A percentile compares a stretch with the other conserved stretches of the same genome.
Conservation (phyloP, 1,284 basidiomycete genomes). For the Ganoderma leucocontextum region DNA sequence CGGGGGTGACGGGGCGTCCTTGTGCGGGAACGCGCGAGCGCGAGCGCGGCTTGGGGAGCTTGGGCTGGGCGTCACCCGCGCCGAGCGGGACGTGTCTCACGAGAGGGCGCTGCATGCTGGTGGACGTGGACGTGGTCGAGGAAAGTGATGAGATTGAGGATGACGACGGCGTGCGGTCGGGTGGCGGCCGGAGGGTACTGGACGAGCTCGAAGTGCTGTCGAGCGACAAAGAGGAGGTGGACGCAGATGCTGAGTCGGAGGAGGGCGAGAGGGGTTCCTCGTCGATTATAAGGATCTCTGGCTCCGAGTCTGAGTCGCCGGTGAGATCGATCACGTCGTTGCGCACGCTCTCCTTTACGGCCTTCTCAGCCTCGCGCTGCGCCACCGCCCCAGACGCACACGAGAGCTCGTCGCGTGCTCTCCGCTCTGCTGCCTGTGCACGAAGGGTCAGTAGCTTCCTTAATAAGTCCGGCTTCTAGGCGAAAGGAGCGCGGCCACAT, state of each 20-base stretch:
- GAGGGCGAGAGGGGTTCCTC: constrained; percentile 4
- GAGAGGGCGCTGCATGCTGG: constrained; percentile 12
- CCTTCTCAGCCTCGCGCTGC: constrained; percentile 73
- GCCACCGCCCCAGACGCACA: constrained; percentile 72
- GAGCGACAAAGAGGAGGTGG: background rate
- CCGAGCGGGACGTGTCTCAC: constrained; percentile 28
- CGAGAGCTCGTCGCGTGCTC: constrained; percentile 73
- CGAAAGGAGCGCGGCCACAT: background rate
- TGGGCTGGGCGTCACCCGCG: constrained; percentile 25
- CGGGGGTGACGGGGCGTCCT: constrained; percentile 7
- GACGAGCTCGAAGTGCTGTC: constrained; percentile 16
- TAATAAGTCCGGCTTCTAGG: background rate
- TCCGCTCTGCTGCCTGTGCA: constrained; percentile 82
- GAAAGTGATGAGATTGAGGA: constrained; percentile 22
- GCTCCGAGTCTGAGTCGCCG: constrained; percentile 48
- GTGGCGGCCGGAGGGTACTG: background rate
- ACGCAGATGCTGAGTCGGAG: background rate
- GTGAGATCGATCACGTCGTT: constrained; percentile 71
- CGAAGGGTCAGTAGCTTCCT: background rate
- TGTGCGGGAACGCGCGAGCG: constrained; percentile 18
- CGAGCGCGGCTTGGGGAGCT: constrained; percentile 31
- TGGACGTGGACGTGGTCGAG: constrained; percentile 12
- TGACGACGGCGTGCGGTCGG: constrained; percentile 16
- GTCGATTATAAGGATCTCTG: constrained; percentile 37
- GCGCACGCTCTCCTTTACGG: constrained; percentile 70